Evolutionary conservation across 768 basidiomycete genomes (phyloP).

Genomic region (Neoboletus magnificus): DNA sequence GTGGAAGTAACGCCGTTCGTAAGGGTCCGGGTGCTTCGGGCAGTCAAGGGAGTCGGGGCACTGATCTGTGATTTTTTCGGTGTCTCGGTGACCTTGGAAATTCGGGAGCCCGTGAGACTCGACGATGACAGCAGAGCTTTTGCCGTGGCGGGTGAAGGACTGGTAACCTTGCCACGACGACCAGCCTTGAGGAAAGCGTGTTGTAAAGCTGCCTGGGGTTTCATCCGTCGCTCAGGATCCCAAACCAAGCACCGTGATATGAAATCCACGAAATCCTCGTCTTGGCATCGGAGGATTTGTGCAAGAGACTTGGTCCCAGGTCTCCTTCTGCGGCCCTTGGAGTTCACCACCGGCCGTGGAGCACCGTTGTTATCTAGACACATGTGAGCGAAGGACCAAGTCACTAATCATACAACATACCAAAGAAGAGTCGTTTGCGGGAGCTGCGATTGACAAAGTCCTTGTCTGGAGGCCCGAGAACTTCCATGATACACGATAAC

Average conservation of each 20-base stretch:
- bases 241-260: constrained; percentile 95
- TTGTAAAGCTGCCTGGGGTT: constrained; percentile 87
- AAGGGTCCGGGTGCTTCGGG: constrained; percentile 61
- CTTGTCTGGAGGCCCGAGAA: constrained; percentile 92
- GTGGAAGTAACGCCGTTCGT: constrained; percentile 52
- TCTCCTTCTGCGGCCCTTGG: constrained; percentile 89
- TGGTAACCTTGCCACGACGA: constrained; percentile 48
- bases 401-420: constrained; percentile 41
- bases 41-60: constrained; percentile 83
- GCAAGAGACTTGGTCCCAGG: constrained; percentile 89
- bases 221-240: constrained; percentile 96
- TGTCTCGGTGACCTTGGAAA: constrained; percentile 59
- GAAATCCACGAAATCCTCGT: constrained; percentile 96
- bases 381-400: constrained; percentile 3
- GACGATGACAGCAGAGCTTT: constrained; percentile 60
- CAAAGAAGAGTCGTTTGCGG: constrained; percentile 93
- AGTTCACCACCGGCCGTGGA: constrained; percentile 91
- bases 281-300: constrained; percentile 87
- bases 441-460: constrained; percentile 93
- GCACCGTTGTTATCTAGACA: constrained; percentile 83
- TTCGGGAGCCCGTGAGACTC: constrained; percentile 47
- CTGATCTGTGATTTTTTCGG: constrained; percentile 90
- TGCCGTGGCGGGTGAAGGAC: constrained; percentile 42
- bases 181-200: constrained; percentile 84
- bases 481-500: constrained; percentile 98